Percentiles rank a stretch among this genome's conserved stretches.
phyloP scores from a whole-genome alignment of 2,329 filamentous ascomycete genomes.

The Fusarium oligoseptatum region DNA sequence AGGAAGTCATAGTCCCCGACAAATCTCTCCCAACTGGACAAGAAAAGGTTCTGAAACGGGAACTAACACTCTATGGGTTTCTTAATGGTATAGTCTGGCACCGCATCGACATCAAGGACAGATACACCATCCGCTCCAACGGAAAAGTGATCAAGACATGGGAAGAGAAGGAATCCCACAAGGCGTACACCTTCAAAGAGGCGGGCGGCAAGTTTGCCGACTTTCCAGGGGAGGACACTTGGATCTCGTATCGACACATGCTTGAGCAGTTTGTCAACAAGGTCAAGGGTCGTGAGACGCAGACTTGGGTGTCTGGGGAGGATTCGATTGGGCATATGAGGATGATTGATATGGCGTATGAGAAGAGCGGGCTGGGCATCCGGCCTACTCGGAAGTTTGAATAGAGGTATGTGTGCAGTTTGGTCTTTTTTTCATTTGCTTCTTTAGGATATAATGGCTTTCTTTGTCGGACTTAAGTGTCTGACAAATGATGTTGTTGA shows the following conservation, averaged over 20 bases:
- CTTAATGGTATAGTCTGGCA: neutral
- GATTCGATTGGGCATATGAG: neutral
- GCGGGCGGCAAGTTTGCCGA: neutral
- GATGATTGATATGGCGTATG: slow-evolving; percentile 15
- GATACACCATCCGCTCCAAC: neutral
- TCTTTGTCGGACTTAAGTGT: too few relatives aligned
- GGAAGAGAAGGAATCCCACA: neutral
- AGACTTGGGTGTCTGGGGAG: neutral
- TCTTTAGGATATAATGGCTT: too few relatives aligned
- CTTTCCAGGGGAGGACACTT: neutral
- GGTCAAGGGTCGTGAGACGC: neutral
- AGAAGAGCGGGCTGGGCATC: neutral
- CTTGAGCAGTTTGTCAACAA: slow-evolving; percentile 9
- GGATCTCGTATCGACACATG: slow-evolving; percentile 5
- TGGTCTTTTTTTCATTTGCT: too few relatives aligned
- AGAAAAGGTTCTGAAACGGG: neutral
- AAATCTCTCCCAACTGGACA: neutral
- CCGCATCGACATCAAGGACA: neutral
- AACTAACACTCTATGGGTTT: neutral
- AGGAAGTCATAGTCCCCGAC: neutral
- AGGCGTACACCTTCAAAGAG: slow-evolving; percentile 5
- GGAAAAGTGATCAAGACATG: neutral
- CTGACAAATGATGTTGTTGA: too few relatives aligned
- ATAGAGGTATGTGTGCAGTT: too few relatives aligned
- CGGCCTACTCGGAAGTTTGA: neutral